Percentiles rank a stretch among this genome's conserved stretches.
Evolutionary conservation across 2,329 filamentous ascomycete species (phyloP).

Genomic region (Gnomoniopsis sp.): DNA sequence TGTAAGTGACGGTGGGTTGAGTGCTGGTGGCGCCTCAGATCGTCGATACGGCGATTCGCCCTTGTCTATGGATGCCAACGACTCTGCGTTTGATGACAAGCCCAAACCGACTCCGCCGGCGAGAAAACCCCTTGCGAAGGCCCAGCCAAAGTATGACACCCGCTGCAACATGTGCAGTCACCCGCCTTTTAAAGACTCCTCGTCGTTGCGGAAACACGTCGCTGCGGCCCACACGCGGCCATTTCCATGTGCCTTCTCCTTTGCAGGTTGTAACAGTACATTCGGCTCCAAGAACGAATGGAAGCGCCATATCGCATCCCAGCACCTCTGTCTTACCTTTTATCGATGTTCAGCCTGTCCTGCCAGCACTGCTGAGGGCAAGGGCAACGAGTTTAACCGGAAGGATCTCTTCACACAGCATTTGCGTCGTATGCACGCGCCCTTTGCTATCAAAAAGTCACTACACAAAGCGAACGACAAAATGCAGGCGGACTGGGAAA

Average conservation of each 20-base stretch:
- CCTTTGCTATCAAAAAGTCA: constrained; percentile 59
- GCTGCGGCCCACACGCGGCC: constrained; percentile 67
- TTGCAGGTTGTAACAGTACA: constrained; percentile 76
- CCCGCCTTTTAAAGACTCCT: constrained; percentile 64
- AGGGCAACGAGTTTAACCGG: constrained; percentile 77
- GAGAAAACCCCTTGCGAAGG: constrained; percentile 45
- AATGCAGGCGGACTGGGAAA: constrained; percentile 60
- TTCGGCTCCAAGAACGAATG: constrained; percentile 97
- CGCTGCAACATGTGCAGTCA: constrained; percentile 60
- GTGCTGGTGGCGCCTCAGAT: constrained; percentile 17
- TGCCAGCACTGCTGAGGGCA: constrained; percentile 49
- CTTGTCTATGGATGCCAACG: constrained; percentile 37
- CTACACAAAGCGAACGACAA: constrained; percentile 56
- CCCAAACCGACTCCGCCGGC: constrained; percentile 33
- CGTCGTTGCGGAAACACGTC: constrained; percentile 63
- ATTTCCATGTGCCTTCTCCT: constrained; percentile 82
- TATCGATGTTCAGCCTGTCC: constrained; percentile 63
- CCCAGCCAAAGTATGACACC: constrained; percentile 55
- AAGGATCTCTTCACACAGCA: constrained; percentile 97
- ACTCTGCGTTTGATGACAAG: constrained; percentile 40
- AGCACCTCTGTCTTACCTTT: constrained; percentile 72
- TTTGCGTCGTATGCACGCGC: constrained; percentile 86
- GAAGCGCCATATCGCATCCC: constrained; percentile 90
- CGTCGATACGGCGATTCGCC: constrained; percentile 28
- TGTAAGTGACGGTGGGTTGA: constrained; percentile 41